Evolutionary conservation across 2,329 filamentous ascomycete genomes (phyloP).

Genomic region (Plectosphaerella plurivora): DNA sequence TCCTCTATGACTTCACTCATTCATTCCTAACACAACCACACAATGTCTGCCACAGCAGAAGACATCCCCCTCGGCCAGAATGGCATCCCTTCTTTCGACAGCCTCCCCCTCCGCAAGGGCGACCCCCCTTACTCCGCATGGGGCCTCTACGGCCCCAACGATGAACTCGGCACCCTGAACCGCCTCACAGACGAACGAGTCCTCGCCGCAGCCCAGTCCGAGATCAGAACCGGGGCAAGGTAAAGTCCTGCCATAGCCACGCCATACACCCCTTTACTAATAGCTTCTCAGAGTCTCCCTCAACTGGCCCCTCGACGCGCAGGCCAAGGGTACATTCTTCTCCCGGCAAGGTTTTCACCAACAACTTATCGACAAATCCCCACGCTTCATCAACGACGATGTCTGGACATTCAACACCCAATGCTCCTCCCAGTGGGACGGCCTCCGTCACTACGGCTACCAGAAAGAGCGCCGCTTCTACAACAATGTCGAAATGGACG

Average conservation of each 20-base stretch:
- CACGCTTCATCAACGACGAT: conserved; percentile 26
- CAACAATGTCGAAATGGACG: conserved; percentile 20
- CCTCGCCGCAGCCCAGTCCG: conserved; percentile 40
- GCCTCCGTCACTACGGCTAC: conserved; percentile 31
- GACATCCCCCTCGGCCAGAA: conserved; percentile 25
- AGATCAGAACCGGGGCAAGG: conserved; percentile 51
- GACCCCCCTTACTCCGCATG: conserved; percentile 41
- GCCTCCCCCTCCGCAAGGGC: conserved; percentile 38
- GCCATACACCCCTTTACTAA: background rate
- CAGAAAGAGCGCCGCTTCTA: conserved; percentile 29
- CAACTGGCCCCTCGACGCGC: conserved; percentile 26
- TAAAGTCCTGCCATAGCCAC: conserved; percentile 8
- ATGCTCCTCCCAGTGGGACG: conserved; percentile 34
- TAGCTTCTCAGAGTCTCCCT: conserved; percentile 19
- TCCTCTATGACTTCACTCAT: background rate
- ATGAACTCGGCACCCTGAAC: conserved; percentile 58
- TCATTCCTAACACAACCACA: background rate
- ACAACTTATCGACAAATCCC: conserved; percentile 19
- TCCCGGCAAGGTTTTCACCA: conserved; percentile 23
- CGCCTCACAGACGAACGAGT: conserved; percentile 52
- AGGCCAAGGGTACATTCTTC: conserved; percentile 26
- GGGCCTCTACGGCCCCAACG: conserved; percentile 49
- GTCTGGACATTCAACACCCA: conserved; percentile 28
- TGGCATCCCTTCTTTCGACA: conserved; percentile 41
- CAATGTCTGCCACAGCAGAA: background rate